Evolutionary conservation across 208 protist genomes (phyloP), one percentile per base, ranked within the genome.

Genomic region (Acanthamoeba triangularis): DNA sequence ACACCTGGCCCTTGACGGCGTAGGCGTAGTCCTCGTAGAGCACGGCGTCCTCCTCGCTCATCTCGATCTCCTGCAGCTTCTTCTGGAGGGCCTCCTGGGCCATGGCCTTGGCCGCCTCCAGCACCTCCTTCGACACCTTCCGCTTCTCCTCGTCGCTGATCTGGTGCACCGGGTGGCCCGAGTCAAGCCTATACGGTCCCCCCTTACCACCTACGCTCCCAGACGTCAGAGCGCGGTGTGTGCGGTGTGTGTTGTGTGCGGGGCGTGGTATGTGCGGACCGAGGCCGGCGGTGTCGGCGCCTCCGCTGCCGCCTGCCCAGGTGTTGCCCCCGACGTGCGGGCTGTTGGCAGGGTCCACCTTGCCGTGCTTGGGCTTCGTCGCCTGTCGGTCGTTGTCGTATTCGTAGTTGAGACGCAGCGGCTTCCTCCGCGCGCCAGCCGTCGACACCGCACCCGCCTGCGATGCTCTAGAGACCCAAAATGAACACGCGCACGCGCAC

Each of bases 301-400:
- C 96, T 28, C 96, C 96, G 8, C 95, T 96, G 33, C 98, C 98
- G 54, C 98, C 98, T 0, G 98, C 98, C 97, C 98, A 99, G 20
- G 97, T 99, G 96, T 99, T 99, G 56, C 98, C 98, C 25, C 98
- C 98, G 94, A 98, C 98, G 96, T 99, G 98, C 61, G 98, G 98
- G 80, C 98, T 97, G 96, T 99, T 97, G 33, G 63, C 80, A 5
- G 96, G 96, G 92, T 99, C 98, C 20, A 98, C 96, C 96, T 98
- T 97, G 90, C 98, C 98, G 94, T 99, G 98, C 96, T 99, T 99
- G 44, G 95, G 95, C 69, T 25, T 49, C 20, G 63, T 92, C n/a
- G 91, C 92, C 92, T 95, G 41, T 25, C 88, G 18, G 61, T 67
- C 52, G 61, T 93, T 93, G 65, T 93, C 88, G 30, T 93, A 93